phyloP scores from a whole-genome alignment of 257 asterid species.

The Penstemon eatonii region DNA sequence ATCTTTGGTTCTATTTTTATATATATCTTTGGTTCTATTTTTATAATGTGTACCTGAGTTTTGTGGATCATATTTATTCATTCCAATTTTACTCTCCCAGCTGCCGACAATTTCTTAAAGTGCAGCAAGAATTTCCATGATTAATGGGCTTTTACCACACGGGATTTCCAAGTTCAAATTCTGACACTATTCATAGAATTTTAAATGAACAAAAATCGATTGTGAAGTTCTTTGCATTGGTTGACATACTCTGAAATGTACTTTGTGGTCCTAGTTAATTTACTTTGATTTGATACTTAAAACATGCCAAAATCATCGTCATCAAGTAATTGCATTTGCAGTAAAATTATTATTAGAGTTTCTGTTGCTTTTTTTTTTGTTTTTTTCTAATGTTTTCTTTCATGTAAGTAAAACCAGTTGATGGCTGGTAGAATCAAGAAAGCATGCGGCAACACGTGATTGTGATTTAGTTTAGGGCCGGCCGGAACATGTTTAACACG shows the following conservation, averaged over 20 bases:
- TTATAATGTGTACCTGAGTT: neutral
- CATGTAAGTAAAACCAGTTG: neutral
- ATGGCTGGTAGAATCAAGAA: neutral
- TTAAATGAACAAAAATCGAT: neutral
- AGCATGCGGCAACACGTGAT: slow-evolving; percentile 7
- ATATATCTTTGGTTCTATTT: neutral
- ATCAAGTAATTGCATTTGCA: neutral
- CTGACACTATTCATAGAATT: neutral
- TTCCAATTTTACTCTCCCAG: neutral
- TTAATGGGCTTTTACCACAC: neutral
- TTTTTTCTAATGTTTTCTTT: neutral
- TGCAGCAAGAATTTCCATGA: neutral
- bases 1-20: too few species aligned
- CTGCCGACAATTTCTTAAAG: slow-evolving; percentile 17
- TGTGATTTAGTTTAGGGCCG: neutral
- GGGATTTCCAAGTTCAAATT: neutral
- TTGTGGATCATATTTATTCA: slow-evolving; percentile 2
- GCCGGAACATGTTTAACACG: slow-evolving; percentile 19
- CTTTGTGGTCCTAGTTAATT: neutral
- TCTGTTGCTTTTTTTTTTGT: too few species aligned
- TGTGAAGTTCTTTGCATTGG: too few species aligned
- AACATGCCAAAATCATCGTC: too few species aligned
- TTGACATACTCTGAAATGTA: too few species aligned
- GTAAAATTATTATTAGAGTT: too few species aligned
- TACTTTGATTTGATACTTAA: neutral